Evolutionary conservation across 2,329 filamentous ascomycete genomes (phyloP).

Genomic region (Dactylellina leptospora): DNA sequence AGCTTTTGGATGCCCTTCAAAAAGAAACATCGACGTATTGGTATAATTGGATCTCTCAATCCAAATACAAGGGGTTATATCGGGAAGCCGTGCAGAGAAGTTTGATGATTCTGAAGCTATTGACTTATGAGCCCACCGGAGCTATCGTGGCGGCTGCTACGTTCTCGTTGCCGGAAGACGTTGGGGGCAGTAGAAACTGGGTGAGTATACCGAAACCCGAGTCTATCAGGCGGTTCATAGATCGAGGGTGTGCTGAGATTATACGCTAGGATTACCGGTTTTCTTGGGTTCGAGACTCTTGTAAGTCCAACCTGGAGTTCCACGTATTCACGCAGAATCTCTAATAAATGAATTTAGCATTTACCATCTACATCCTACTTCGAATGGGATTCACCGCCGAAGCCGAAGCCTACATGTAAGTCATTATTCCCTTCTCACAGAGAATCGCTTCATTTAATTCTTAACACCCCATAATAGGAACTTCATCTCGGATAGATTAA

Average conservation of each 20-base stretch:
- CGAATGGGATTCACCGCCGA: conserved; percentile 78
- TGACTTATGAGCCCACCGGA: conserved; percentile 80
- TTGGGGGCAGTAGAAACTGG: conserved; percentile 71
- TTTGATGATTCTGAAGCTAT: conserved; percentile 76
- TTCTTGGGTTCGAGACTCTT: conserved; percentile 79
- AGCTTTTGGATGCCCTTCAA: conserved; percentile 70
- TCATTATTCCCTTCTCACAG: background rate
- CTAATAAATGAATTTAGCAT: conserved; percentile 62
- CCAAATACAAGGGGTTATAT: conserved; percentile 76
- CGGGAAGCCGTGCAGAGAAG: conserved; percentile 76
- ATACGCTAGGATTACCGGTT: conserved; percentile 72
- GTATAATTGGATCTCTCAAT: conserved; percentile 76
- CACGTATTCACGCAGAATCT: background rate
- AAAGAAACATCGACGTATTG: conserved; percentile 76
- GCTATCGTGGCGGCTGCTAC: conserved; percentile 80
- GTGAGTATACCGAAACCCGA: conserved; percentile 59
- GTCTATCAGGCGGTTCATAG: conserved; percentile 38
- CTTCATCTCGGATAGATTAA: conserved; percentile 77
- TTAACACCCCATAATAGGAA: conserved; percentile 59
- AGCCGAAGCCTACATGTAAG: conserved; percentile 75
- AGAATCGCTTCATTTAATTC: background rate
- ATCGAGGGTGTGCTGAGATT: background rate
- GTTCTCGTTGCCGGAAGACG: conserved; percentile 78
- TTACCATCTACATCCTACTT: conserved; percentile 67
- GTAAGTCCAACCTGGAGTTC: conserved; percentile 57